Conservation (phyloP, 1,284 basidiomycete genomes). For the Prillingera fragicola region DNA sequence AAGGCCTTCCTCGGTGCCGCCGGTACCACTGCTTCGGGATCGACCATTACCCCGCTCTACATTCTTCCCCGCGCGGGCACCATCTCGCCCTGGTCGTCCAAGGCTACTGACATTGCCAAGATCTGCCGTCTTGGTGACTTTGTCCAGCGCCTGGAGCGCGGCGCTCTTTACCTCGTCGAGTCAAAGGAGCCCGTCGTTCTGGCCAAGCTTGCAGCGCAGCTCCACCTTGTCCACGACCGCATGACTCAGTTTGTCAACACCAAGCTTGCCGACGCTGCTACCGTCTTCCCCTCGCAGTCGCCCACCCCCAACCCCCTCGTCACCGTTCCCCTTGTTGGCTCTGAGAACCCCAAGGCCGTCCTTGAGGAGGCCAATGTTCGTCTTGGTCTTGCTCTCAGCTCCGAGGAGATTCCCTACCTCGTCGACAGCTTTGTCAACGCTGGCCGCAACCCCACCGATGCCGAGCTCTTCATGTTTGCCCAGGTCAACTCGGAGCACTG, state of each 20-base stretch:
- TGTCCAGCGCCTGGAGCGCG: constrained; percentile 78
- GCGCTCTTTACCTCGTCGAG: constrained; percentile 67
- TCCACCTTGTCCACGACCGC: constrained; percentile 77
- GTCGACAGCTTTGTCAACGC: constrained; percentile 79
- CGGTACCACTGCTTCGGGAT: constrained; percentile 50
- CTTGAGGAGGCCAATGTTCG: constrained; percentile 74
- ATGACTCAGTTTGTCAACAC: constrained; percentile 83
- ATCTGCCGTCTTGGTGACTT: constrained; percentile 71
- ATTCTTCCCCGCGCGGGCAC: constrained; percentile 74
- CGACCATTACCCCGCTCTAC: constrained; percentile 55
- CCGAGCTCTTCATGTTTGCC: constrained; percentile 99
- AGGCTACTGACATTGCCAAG: constrained; percentile 90
- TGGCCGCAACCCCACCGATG: constrained; percentile 81
- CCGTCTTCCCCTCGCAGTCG: constrained; percentile 61
- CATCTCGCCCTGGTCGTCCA: constrained; percentile 93
- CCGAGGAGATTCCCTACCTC: constrained; percentile 89
- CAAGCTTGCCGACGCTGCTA: constrained; percentile 56
- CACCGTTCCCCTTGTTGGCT: constrained; percentile 56
- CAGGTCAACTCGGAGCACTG: constrained; percentile 99
- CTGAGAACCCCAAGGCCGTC: constrained; percentile 53
- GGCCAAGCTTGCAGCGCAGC: constrained; percentile 52
- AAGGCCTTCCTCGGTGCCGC: constrained; percentile 33
- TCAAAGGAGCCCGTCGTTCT: constrained; percentile 47
- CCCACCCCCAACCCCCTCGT: constrained; percentile 64
- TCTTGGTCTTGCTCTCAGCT: constrained; percentile 83